A percentile compares a stretch with the other conserved stretches of the same genome.
Evolutionary conservation across 2,329 filamentous ascomycete species (phyloP).

Genomic region (Claviceps spartinae): DNA sequence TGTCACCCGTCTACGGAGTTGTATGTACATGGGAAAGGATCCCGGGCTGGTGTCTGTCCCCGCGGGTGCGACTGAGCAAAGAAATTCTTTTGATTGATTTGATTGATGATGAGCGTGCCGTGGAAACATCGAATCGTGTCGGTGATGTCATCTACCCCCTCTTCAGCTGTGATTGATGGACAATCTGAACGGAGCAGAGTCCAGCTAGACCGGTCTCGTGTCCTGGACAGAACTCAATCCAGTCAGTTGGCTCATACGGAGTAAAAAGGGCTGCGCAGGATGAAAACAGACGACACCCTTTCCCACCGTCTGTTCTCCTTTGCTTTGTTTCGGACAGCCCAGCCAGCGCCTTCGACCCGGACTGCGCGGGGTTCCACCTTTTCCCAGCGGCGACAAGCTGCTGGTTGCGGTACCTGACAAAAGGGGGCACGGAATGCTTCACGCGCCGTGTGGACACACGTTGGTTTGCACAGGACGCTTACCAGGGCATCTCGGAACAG

Average conservation of each 20-base stretch:
- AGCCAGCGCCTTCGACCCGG: background rate
- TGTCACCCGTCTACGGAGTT: background rate
- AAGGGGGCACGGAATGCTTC: background rate
- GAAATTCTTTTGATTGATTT: no score
- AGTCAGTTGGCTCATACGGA: no score
- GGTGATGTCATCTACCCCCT: no score
- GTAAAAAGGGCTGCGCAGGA: no score
- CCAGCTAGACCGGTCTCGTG: no score
- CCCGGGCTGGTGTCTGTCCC: background rate
- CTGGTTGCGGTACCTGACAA: background rate
- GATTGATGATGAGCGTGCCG: no score
- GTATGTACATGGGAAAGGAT: background rate
- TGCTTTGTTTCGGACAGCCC: background rate
- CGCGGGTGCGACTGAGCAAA: background rate
- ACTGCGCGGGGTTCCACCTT: background rate
- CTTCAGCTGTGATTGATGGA: no score
- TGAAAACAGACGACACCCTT: no score
- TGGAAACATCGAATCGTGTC: no score
- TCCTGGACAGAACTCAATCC: no score
- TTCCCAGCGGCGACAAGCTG: background rate
- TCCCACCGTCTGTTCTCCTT: background rate
- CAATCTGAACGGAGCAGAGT: no score
- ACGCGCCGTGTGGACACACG: background rate
- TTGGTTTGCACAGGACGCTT: background rate
- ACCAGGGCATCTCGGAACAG: no score